Base-by-base conservation (phyloP, 2,329 filamentous ascomycete genomes). In the Corynespora cassiicola region DNA sequence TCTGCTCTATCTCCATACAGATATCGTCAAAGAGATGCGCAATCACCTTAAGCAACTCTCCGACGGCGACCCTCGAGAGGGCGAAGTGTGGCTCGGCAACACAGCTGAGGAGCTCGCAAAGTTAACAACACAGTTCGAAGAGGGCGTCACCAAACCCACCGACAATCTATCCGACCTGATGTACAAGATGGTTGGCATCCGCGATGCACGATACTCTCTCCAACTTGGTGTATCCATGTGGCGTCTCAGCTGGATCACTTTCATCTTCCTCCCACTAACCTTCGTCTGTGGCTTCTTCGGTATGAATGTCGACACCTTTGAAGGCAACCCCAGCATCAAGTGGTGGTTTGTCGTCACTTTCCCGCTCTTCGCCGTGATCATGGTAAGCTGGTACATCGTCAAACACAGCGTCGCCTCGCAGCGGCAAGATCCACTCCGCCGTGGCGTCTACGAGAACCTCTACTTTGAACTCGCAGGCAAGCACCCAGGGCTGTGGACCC, bases 221-320 rank as follows among this genome's bases (percentile, higher is more conserved):
- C 72, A 76, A 36, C 65, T 79, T 2, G 73, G 74, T 5, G 57
- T 75, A 4, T 70, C 64, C 49, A 77, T 77, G 75, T 75, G 68
- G 74, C 65, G 84, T 15, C 76, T 84, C 11, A 79, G 82, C 29
- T 84, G 83, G 34, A 86, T 85, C 11, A 87, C 86, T 34, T 88
- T 91, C 63, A 91, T 92, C 63, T 75, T 89, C 57, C 83, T 88
- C 61, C 80, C 77, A 0, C 58, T 79, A 7, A 79, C 75, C 1
- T 78, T 77, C 45, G 68, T 76, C 10, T 66, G 65, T 3, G 71
- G 71, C 8, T 73, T 76, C 54, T 77, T 75, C 45, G 75, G 74
- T 26, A 78, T 78, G 75, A 78, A 79, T 48, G 75, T 79, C 11
- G 65, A 72, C 43, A 66, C 66, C 1, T 76, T 79, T 38, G 50